Evolutionary conservation across 2,329 filamentous ascomycete genomes (phyloP).

Genomic region (Colletotrichum godetiae): DNA sequence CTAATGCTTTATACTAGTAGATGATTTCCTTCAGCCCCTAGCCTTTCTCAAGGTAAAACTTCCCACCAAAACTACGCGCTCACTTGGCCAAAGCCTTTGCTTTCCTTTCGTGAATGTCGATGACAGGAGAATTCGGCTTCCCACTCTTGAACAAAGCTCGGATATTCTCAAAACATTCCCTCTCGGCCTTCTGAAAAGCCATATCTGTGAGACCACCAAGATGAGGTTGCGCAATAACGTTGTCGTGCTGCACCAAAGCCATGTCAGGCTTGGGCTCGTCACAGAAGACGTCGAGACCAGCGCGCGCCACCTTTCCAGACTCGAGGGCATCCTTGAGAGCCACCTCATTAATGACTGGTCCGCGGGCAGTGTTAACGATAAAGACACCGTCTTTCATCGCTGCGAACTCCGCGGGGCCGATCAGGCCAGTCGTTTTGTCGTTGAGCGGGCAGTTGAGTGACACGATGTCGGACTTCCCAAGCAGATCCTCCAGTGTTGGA

Average conservation of each 20-base stretch:
- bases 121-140: slow-evolving; percentile 47
- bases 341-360: not conserved
- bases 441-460: slow-evolving; percentile 54
- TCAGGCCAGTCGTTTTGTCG: slow-evolving; percentile 50
- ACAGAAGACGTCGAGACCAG: not conserved
- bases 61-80: not conserved
- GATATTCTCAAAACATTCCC: slow-evolving; percentile 59
- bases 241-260: slow-evolving; percentile 49
- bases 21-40: not conserved
- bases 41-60: no score
- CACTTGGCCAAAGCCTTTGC: not conserved
- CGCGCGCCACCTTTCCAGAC: not conserved
- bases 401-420: slow-evolving; percentile 52
- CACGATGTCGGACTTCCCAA: slow-evolving; percentile 35
- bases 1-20: not conserved
- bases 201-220: slow-evolving; percentile 56
- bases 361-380: not conserved
- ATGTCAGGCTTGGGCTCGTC: not conserved
- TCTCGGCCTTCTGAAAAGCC: slow-evolving; percentile 54
- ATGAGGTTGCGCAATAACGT: slow-evolving; percentile 57
- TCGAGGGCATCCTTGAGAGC: not conserved
- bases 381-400: slow-evolving; percentile 59
- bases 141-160: slow-evolving; percentile 51
- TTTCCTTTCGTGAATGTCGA: not conserved
- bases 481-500: not conserved